A percentile compares a stretch with the other conserved stretches of the same genome.
These are phyloP conservation scores for Asterophora lycoperdoides DNA, from an alignment of 768 basidiomycete species.

Conservation along the genomic window DNA sequence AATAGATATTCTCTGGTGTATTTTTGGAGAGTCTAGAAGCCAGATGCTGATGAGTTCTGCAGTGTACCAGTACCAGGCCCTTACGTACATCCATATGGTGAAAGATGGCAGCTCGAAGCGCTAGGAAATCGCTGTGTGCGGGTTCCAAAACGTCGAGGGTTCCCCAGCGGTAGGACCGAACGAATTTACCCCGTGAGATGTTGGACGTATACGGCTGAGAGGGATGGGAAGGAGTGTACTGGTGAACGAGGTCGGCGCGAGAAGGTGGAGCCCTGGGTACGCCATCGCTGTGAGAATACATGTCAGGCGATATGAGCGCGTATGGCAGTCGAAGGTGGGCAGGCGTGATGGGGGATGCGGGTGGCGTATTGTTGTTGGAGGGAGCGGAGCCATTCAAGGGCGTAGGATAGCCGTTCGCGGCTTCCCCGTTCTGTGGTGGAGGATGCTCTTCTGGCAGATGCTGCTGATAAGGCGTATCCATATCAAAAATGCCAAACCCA, in stretches of 20 bases:
- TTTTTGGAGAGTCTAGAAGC: slow-evolving; percentile 70
- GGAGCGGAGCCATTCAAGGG: slow-evolving; percentile 50
- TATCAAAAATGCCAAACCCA: slow-evolving; percentile 87
- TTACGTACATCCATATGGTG: slow-evolving; percentile 81
- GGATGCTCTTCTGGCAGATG: slow-evolving; percentile 42
- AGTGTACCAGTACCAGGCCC: slow-evolving; percentile 14
- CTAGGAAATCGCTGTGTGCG: slow-evolving; percentile 75
- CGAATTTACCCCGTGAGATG: slow-evolving; percentile 57
- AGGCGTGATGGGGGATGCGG: slow-evolving; percentile 60
- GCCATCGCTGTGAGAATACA: slow-evolving; percentile 81
- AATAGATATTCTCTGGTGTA: slow-evolving; percentile 82
- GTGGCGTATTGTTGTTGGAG: slow-evolving; percentile 54
- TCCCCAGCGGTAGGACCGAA: slow-evolving; percentile 81
- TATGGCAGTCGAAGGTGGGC: slow-evolving; percentile 71
- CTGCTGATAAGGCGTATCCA: slow-evolving; percentile 52
- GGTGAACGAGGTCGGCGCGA: slow-evolving; percentile 68
- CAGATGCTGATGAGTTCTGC: slow-evolving; percentile 7
- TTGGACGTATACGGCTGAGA: slow-evolving; percentile 36
- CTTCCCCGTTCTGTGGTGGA: slow-evolving; percentile 45
- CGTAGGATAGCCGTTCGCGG: slow-evolving; percentile 46
- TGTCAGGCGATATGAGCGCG: slow-evolving; percentile 79
- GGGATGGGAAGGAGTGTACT: slow-evolving; percentile 60
- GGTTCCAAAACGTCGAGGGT: slow-evolving; percentile 75
- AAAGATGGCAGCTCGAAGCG: slow-evolving; percentile 75
- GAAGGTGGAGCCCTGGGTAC: slow-evolving; percentile 53